These are phyloP conservation scores for Trichoderma sp. DNA, from an alignment of 2,329 filamentous ascomycete genomes.

Conservation along the genomic window DNA sequence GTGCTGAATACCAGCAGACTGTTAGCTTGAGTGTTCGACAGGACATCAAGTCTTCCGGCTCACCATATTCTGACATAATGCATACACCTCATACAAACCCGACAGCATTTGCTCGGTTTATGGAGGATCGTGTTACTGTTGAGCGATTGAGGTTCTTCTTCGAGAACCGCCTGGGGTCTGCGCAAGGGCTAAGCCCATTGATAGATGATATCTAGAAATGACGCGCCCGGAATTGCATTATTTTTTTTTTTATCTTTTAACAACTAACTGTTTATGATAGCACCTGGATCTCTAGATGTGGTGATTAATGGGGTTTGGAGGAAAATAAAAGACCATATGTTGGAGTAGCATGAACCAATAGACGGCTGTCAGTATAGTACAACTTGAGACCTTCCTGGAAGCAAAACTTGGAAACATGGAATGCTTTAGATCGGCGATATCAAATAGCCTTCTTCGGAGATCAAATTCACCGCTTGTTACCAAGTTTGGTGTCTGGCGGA, in stretches of 20 bases:
- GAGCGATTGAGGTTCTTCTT: slow-evolving; percentile 43
- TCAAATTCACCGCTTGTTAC: neutral
- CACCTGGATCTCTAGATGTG: neutral
- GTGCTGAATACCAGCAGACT: slow-evolving; percentile 37
- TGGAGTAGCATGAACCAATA: neutral
- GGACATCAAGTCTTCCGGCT: slow-evolving; percentile 32
- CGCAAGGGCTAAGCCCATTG: slow-evolving; percentile 42
- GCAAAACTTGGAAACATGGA: neutral
- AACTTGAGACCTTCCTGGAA: neutral
- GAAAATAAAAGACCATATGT: no score
- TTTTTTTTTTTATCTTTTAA: neutral
- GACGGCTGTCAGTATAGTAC: neutral
- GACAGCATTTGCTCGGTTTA: slow-evolving; percentile 39
- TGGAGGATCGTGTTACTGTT: slow-evolving; percentile 40
- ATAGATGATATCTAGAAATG: slow-evolving; percentile 26
- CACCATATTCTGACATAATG: slow-evolving; percentile 28
- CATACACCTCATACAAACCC: slow-evolving; percentile 36
- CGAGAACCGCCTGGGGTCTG: slow-evolving; percentile 41
- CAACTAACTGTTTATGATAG: neutral
- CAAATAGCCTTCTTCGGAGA: neutral
- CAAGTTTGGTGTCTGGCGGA: neutral
- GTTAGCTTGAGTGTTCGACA: slow-evolving; percentile 35
- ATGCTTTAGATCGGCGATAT: neutral
- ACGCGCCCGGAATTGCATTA: neutral
- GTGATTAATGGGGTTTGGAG: neutral